Conservation (phyloP, 106 monocot genomes). For the Triglochin maritima region DNA sequence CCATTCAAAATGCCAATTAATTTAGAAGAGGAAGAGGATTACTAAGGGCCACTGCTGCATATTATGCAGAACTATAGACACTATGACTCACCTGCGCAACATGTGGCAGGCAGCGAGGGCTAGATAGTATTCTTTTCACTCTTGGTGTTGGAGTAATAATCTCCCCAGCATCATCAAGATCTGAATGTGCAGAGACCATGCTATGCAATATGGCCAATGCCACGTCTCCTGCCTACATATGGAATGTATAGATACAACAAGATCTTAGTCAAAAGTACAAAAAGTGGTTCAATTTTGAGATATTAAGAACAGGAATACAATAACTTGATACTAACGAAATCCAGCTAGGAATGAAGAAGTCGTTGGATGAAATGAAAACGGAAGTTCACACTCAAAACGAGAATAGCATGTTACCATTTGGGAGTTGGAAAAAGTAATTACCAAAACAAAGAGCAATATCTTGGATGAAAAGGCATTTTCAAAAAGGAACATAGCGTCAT, state of each 20-base stretch:
- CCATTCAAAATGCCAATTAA: neutral
- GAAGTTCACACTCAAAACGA: neutral
- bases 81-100: conserved; percentile 66
- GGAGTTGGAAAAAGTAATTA: too few species aligned
- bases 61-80: too few species aligned
- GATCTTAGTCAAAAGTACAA: neutral
- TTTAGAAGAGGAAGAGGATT: neutral
- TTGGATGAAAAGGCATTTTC: neutral
- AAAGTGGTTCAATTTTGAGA: neutral
- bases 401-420: neutral
- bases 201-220: conserved; percentile 80
- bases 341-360: neutral
- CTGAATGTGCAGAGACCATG: conserved; percentile 97
- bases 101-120: conserved; percentile 92
- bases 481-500: neutral
- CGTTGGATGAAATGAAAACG: neutral
- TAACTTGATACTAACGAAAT: too few species aligned
- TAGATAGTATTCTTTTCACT: conserved; percentile 90
- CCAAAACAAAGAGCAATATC: neutral
- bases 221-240: conserved; percentile 68
- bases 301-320: too few species aligned
- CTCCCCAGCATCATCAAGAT: conserved; percentile 99
- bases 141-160: conserved; percentile 97
- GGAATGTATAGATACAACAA: neutral
- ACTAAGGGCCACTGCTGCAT: too few species aligned